phyloP scores from a whole-genome alignment of 768 basidiomycete genomes.

The Mycena alexandri region DNA sequence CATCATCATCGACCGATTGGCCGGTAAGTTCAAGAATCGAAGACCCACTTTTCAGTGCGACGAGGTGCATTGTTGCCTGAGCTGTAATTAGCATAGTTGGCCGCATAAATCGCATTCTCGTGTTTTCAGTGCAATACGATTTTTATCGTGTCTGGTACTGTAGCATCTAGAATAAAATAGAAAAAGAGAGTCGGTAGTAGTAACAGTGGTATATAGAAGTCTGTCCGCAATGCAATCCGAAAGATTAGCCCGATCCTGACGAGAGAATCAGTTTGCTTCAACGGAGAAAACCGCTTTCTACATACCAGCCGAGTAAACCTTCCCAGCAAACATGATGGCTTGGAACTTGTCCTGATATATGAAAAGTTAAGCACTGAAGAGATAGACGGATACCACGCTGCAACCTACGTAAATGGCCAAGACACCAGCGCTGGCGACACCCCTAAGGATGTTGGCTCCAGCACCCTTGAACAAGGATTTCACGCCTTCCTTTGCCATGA shows the following conservation, averaged over 20 bases:
- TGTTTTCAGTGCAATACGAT: no score
- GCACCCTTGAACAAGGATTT: constrained; percentile 91
- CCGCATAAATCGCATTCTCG: no score
- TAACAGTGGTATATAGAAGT: neutral
- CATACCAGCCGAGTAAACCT: constrained; percentile 76
- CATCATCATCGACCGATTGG: no score
- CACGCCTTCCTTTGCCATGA: constrained; percentile 82
- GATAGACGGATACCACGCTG: no score
- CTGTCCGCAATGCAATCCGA: neutral
- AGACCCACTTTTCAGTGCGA: no score
- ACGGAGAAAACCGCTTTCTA: neutral
- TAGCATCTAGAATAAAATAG: neutral
- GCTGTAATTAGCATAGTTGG: no score
- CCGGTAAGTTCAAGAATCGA: no score
- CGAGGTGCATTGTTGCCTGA: no score
- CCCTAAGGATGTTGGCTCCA: constrained; percentile 82
- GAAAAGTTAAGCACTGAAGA: no score
- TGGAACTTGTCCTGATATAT: constrained; percentile 93
- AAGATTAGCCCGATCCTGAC: neutral
- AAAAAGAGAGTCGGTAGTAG: neutral
- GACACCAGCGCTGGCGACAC: constrained; percentile 90
- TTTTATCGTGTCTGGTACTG: no score
- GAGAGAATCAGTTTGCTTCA: constrained; percentile 4
- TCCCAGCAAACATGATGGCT: constrained; percentile 76
- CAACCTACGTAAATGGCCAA: constrained; percentile 86